phyloP scores from a whole-genome alignment of 495 filamentous ascomycete species.

The Chaetomium cochliodes region DNA sequence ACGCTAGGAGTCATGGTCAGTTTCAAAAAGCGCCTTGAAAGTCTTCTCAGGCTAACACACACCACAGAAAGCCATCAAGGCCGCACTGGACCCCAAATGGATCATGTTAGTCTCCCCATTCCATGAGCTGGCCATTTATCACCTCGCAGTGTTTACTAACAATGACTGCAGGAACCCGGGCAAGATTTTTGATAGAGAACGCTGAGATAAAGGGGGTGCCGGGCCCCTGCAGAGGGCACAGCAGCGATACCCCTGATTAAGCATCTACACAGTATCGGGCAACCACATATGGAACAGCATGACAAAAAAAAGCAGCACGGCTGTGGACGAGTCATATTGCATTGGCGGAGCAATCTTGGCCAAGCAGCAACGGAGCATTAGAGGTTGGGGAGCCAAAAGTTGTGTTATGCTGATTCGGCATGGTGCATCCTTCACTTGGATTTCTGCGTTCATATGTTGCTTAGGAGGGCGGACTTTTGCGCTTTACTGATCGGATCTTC shows the following conservation, averaged over 20 bases:
- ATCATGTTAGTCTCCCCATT: conserved; percentile 54
- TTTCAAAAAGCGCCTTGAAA: background rate
- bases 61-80: conserved; percentile 66
- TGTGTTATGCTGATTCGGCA: background rate
- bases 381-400: background rate
- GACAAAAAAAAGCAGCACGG: background rate
- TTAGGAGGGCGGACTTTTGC: too few species aligned
- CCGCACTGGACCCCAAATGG: conserved; percentile 82
- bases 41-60: conserved; percentile 5
- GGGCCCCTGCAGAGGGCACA: background rate
- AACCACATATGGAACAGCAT: conserved; percentile 16
- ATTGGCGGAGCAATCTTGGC: background rate
- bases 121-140: too few species aligned
- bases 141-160: conserved; percentile 11
- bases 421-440: background rate
- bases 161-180: conserved; percentile 62
- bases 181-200: conserved; percentile 72
- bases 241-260: background rate
- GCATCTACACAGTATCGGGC: conserved; percentile 5
- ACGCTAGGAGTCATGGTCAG: conserved; percentile 76
- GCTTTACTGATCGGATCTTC: too few species aligned
- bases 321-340: background rate
- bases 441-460: background rate
- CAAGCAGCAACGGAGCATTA: conserved; percentile 1
- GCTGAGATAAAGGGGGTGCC: background rate